These are phyloP conservation scores for Aureobasidium sp. DNA, from an alignment of 2,329 filamentous ascomycete genomes.

Conservation along the genomic window DNA sequence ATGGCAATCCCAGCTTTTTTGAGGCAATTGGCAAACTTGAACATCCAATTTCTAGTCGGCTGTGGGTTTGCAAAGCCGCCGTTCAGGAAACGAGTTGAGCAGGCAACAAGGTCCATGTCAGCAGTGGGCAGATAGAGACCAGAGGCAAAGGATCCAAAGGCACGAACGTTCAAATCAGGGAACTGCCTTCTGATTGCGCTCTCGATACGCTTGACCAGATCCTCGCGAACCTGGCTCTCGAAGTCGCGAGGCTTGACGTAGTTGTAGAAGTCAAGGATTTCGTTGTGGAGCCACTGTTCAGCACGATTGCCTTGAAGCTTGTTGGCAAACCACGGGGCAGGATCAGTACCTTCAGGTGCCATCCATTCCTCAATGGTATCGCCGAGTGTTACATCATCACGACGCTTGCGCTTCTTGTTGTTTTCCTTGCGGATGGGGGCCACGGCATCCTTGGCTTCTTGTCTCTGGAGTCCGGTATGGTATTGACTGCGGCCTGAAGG, in stretches of 20 bases:
- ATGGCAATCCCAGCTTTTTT: slow-evolving; percentile 48
- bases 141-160: slow-evolving; percentile 94
- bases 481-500: not conserved
- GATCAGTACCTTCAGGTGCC: slow-evolving; percentile 26
- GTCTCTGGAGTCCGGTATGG: not conserved
- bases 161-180: slow-evolving; percentile 49
- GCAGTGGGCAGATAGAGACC: slow-evolving; percentile 63
- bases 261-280: slow-evolving; percentile 81
- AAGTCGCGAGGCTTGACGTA: slow-evolving; percentile 69
- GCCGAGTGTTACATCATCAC: slow-evolving; percentile 12
- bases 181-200: slow-evolving; percentile 42
- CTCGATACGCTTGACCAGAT: slow-evolving; percentile 63
- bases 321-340: slow-evolving; percentile 52
- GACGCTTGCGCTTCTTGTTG: slow-evolving; percentile 56
- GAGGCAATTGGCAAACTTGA: slow-evolving; percentile 54
- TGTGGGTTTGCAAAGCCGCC: slow-evolving; percentile 36
- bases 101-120: slow-evolving; percentile 88
- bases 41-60: slow-evolving; percentile 34
- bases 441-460: slow-evolving; percentile 7
- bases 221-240: slow-evolving; percentile 65
- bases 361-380: slow-evolving; percentile 38
- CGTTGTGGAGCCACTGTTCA: slow-evolving; percentile 61
- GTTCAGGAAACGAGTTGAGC: slow-evolving; percentile 51
- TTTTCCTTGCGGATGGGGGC: not conserved
- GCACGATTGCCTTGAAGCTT: slow-evolving; percentile 29